Conservation (phyloP, 495 filamentous ascomycete genomes). For the Penicilliopsis zonata region DNA sequence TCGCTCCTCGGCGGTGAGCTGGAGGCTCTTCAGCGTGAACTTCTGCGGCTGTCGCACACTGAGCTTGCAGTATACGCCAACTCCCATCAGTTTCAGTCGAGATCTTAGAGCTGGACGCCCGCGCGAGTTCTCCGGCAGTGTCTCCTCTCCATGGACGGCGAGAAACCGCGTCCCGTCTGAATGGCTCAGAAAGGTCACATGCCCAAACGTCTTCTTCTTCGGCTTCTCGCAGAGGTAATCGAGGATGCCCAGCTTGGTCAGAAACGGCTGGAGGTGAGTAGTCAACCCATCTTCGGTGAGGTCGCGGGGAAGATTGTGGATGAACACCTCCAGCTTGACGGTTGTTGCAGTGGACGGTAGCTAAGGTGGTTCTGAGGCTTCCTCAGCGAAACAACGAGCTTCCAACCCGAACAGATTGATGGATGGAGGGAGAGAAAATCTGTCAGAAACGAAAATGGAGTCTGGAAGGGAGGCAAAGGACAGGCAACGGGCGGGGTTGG, state of each 20-base stretch:
- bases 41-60: conserved; percentile 27
- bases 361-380: no score
- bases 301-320: conserved; percentile 21
- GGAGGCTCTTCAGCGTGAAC: conserved; percentile 24
- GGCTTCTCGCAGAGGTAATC: conserved; percentile 24
- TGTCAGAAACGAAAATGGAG: no score
- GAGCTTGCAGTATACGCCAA: conserved; percentile 22
- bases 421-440: no score
- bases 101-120: conserved; percentile 3
- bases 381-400: no score
- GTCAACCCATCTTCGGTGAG: conserved; percentile 18
- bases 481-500: no score
- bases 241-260: conserved; percentile 17
- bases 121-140: not conserved
- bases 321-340: conserved; percentile 28
- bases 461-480: no score
- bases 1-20: conserved; percentile 5
- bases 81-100: conserved; percentile 25
- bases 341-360: not conserved
- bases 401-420: no score
- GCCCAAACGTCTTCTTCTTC: conserved; percentile 14
- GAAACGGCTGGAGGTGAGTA: conserved; percentile 18
- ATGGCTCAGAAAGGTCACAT: conserved; percentile 20
- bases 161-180: conserved; percentile 22
- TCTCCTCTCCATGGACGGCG: conserved; percentile 12